These are phyloP conservation scores for Neofusicoccum cordaticola DNA, from an alignment of 2,329 filamentous ascomycete genomes.

Conservation along the genomic window DNA sequence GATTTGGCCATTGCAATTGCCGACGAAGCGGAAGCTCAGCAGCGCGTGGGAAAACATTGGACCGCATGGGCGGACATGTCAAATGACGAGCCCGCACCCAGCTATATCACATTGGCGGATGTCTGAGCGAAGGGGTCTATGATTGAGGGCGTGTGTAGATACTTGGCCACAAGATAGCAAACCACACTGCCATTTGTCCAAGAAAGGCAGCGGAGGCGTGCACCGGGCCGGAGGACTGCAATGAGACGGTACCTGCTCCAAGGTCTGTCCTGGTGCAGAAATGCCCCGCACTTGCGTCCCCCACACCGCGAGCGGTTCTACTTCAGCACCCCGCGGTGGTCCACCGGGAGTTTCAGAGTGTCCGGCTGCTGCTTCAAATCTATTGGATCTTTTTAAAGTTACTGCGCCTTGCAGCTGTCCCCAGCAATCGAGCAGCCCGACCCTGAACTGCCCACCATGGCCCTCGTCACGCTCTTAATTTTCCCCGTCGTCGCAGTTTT, in stretches of 20 bases:
- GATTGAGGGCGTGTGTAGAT: too few species aligned
- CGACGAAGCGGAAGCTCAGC: constrained; percentile 31
- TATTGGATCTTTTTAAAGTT: not conserved
- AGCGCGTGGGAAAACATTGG: constrained; percentile 32
- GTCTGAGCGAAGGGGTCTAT: constrained; percentile 1
- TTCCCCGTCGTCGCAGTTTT: not conserved
- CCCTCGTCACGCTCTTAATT: not conserved
- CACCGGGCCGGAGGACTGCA: too few species aligned
- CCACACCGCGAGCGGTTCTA: not conserved
- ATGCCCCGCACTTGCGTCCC: not conserved
- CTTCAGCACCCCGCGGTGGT: not conserved
- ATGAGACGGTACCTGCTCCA: not conserved
- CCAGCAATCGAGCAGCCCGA: not conserved
- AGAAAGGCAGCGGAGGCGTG: too few species aligned
- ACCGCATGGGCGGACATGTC: constrained; percentile 30
- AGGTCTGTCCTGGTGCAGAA: too few species aligned
- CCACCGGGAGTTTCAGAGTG: not conserved
- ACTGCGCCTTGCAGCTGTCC: not conserved
- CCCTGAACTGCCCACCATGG: not conserved
- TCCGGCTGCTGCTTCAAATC: not conserved
- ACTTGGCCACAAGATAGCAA: too few species aligned
- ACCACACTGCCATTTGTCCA: too few species aligned
- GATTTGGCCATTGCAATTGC: constrained; percentile 37
- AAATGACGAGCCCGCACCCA: constrained; percentile 27
- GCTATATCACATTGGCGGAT: constrained; percentile 28